Evolutionary conservation across 306 rosid genomes (phyloP).

Genomic region (Acacia confusa): DNA sequence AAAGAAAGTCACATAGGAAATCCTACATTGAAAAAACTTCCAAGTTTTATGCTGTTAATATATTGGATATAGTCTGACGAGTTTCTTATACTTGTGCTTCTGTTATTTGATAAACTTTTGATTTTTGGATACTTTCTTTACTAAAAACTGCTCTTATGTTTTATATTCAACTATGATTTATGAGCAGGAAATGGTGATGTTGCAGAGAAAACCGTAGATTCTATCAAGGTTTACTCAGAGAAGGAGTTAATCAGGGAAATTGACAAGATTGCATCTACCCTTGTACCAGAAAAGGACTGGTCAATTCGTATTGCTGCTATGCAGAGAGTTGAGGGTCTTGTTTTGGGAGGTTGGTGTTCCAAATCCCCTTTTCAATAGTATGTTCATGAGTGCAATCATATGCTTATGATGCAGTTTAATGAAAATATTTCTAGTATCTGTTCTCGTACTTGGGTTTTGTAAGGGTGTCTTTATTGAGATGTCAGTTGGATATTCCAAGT

Average conservation of each 20-base stretch:
- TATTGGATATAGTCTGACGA: conserved; percentile 16
- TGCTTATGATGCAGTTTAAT: conserved; percentile 22
- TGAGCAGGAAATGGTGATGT: conserved; percentile 73
- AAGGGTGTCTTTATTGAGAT: not conserved
- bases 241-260: conserved; percentile 89
- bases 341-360: conserved; percentile 80
- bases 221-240: conserved; percentile 90
- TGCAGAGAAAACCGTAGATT: conserved; percentile 65
- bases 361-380: conserved; percentile 18
- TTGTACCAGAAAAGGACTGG: conserved; percentile 99
- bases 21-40: not conserved
- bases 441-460: not conserved
- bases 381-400: conserved; percentile 13
- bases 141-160: conserved; percentile 22
- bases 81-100: not conserved
- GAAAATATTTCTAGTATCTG: not conserved
- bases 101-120: not conserved
- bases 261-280: conserved; percentile 86
- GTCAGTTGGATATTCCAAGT: not conserved
- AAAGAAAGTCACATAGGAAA: conserved; percentile 13
- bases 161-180: conserved; percentile 32
- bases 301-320: conserved; percentile 86
- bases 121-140: conserved; percentile 4
- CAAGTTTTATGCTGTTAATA: conserved; percentile 5
- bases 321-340: conserved; percentile 94